Evolutionary conservation across 2,329 filamentous ascomycete species (phyloP).

Genomic region (Cadophora gregata): DNA sequence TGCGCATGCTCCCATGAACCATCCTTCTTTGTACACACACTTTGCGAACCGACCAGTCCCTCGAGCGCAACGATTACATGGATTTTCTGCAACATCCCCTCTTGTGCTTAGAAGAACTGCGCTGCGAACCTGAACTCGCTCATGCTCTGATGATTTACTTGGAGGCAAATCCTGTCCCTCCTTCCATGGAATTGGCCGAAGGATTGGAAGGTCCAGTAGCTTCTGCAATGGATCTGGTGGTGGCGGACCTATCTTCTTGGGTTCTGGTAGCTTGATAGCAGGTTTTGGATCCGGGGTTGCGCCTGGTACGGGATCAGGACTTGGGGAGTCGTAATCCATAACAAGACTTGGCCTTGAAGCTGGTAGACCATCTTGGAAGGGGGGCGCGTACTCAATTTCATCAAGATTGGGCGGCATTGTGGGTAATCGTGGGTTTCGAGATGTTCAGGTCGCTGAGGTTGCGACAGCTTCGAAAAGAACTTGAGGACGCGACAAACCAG

Average conservation of each 20-base stretch:
- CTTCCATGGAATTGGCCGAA: conserved; percentile 37
- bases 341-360: not conserved
- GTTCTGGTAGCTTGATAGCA: not conserved
- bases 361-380: conserved; percentile 12
- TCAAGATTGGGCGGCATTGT: conserved; percentile 22
- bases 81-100: conserved; percentile 31
- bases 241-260: not conserved
- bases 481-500: not conserved
- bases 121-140: conserved; percentile 34
- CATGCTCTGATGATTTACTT: conserved; percentile 30
- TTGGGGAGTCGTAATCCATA: conserved; percentile 4
- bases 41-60: conserved; percentile 33
- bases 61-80: conserved; percentile 32
- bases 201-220: conserved; percentile 32
- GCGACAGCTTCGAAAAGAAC: not conserved
- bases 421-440: conserved; percentile 1
- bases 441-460: not conserved
- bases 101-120: conserved; percentile 34
- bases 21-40: conserved; percentile 34
- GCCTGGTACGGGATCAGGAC: not conserved
- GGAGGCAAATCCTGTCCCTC: conserved; percentile 32
- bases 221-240: conserved; percentile 25
- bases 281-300: not conserved
- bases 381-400: conserved; percentile 10
- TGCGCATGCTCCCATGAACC: conserved; percentile 37